These are phyloP conservation scores for Colletotrichum kahawae DNA, from an alignment of 2,329 filamentous ascomycete genomes.

Conservation along the genomic window DNA sequence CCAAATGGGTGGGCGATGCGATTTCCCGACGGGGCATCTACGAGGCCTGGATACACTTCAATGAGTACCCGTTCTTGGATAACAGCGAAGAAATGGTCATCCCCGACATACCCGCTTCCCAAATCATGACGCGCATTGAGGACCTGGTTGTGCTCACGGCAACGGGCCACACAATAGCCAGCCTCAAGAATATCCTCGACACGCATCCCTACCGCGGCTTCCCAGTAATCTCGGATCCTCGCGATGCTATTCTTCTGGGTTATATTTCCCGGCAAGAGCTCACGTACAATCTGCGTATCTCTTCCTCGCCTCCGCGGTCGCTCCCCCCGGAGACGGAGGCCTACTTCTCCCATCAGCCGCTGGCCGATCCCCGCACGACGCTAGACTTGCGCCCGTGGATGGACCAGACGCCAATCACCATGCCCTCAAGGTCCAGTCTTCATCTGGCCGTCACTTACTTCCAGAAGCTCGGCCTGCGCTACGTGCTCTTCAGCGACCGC, in stretches of 20 bases:
- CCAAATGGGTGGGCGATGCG: slow-evolving; percentile 97
- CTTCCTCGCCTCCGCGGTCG: slow-evolving; percentile 58
- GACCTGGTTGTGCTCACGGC: slow-evolving; percentile 89
- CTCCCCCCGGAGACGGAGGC: slow-evolving; percentile 76
- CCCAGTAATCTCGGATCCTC: slow-evolving; percentile 81
- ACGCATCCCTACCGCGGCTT: slow-evolving; percentile 87
- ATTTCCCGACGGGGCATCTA: slow-evolving; percentile 94
- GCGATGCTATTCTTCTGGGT: slow-evolving; percentile 80
- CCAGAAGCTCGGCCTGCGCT: slow-evolving; percentile 89
- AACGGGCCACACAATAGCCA: slow-evolving; percentile 84
- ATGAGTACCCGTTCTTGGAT: slow-evolving; percentile 94
- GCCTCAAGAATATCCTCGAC: slow-evolving; percentile 72
- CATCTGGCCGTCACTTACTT: slow-evolving; percentile 93
- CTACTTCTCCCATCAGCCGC: slow-evolving; percentile 83
- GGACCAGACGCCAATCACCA: slow-evolving; percentile 95
- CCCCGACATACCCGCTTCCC: slow-evolving; percentile 83
- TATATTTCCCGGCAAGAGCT: slow-evolving; percentile 95
- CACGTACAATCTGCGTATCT: slow-evolving; percentile 75
- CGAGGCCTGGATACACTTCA: slow-evolving; percentile 96
- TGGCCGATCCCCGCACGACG: slow-evolving; percentile 76
- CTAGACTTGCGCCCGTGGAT: slow-evolving; percentile 96
- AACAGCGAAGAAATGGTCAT: slow-evolving; percentile 79
- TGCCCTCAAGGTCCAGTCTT: slow-evolving; percentile 77
- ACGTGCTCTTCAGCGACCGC: slow-evolving; percentile 85
- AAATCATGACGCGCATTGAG: slow-evolving; percentile 92